Evolutionary conservation across 805 yeast genomes (phyloP).

Genomic region (Lipomyces yamanashiensis): DNA sequence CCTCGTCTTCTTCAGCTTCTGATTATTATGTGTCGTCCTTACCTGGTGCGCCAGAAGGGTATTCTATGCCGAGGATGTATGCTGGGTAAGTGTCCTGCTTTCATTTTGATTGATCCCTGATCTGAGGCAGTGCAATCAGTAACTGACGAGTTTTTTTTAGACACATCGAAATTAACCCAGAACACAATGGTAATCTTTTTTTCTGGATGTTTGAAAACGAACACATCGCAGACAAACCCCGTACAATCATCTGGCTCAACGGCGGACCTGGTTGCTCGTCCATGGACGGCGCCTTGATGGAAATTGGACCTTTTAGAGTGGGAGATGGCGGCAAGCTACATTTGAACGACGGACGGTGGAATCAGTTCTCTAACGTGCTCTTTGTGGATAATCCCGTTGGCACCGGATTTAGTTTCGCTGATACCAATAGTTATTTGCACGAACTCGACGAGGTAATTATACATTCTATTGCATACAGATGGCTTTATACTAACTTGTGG

Average conservation of each 20-base stretch:
- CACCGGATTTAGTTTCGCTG: conserved; percentile 80
- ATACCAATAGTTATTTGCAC: conserved; percentile 49
- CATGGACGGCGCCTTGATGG: conserved; percentile 95
- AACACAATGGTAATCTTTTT: conserved; percentile 63
- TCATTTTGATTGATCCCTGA: neutral
- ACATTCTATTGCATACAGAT: too few relatives aligned
- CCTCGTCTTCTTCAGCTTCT: conserved; percentile 34
- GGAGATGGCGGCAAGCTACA: conserved; percentile 52
- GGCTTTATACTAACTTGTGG: neutral
- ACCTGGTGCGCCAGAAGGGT: conserved; percentile 43
- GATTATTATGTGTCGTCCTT: conserved; percentile 43
- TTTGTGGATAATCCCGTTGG: conserved; percentile 96
- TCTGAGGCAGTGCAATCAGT: neutral
- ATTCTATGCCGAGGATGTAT: conserved; percentile 51
- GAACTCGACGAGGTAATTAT: conserved; percentile 40
- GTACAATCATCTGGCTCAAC: conserved; percentile 76
- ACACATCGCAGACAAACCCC: conserved; percentile 43
- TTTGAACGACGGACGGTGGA: conserved; percentile 81
- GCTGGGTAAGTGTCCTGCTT: conserved; percentile 48
- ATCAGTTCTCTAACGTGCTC: conserved; percentile 72
- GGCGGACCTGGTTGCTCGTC: conserved; percentile 99
- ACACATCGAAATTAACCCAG: conserved; percentile 61
- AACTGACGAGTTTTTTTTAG: conserved; percentile 42
- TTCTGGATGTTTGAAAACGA: conserved; percentile 69
- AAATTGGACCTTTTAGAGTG: conserved; percentile 84